Evolutionary conservation across 2,329 filamentous ascomycete genomes (phyloP), one percentile per base, ranked within the genome.

Genomic region (Scytalidium lignicola): DNA sequence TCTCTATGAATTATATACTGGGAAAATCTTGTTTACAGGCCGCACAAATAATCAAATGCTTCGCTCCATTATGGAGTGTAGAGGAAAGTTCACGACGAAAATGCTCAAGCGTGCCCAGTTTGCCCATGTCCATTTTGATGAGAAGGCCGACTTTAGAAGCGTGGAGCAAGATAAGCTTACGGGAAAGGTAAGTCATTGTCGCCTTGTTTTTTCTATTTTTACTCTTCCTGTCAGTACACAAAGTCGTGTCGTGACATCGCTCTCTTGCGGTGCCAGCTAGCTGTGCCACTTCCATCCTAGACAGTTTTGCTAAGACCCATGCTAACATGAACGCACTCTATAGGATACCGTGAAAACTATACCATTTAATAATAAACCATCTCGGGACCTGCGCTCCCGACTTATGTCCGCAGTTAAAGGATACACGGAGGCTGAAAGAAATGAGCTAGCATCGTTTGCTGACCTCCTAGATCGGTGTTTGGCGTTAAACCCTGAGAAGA

Each of bases 31-130:
- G 26, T 99, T 99, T 67, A 90, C 90, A 1, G 93, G 93, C 51
- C 82, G 88, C 56, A 93, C 89, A 71, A 99, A 99, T 74, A 99
- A 99, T 65, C 90, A 96, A 71, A 99, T 99, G 93, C 80, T 99
- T 52, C 88, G 89, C 55, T 85, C 87, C 18, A 96, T 99, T 60
- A 95, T 96, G 84, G 92, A 99, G 65, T 90, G 92, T 60, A 85
- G 95, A 43, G 93, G 93, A 62, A 95, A 91, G 68, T 85, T 96
- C 55, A 91, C 89, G 23, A 83, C 87, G 43, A 96, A 96, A 68
- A 76, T 96, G 54, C 84, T 96, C 62, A 90, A 89, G 60, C 86
- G 87, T 46, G 90, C 91, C 2, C 78, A 89, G 55, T 78, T 95
- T 52, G 82, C 85, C 13, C 77, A 79, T 40, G 74, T 85, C 62